Conservation (phyloP, 352 stramenopile species). For the Thraustochytrium sp. region DNA sequence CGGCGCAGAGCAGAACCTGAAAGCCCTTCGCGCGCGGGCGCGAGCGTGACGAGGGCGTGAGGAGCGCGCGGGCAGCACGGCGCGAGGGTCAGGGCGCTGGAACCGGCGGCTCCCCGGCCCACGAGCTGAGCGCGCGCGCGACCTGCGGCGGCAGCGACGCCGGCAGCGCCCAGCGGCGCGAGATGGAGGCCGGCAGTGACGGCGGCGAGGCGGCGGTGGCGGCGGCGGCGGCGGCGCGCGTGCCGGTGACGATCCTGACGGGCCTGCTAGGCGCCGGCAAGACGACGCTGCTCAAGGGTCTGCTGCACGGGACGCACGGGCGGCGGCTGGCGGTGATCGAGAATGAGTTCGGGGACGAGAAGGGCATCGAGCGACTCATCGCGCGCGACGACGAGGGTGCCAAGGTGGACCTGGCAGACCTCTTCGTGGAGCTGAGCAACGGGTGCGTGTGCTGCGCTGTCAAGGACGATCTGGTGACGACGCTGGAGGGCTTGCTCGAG, state of each 20-base stretch:
- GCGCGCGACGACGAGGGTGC: slow-evolving; percentile 6
- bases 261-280: slow-evolving; percentile 89
- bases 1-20: too few relatives aligned
- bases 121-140: too few relatives aligned
- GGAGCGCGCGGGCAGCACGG: too few relatives aligned
- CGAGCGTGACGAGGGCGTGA: too few relatives aligned
- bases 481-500: slow-evolving; percentile 42
- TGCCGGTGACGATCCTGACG: slow-evolving; percentile 83
- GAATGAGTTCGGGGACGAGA: slow-evolving; percentile 89
- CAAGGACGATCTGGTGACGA: slow-evolving; percentile 49
- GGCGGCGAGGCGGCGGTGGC: neutral
- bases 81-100: too few relatives aligned
- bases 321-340: slow-evolving; percentile 93
- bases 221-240: neutral
- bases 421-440: slow-evolving; percentile 82
- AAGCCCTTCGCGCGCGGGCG: too few relatives aligned
- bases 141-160: too few relatives aligned
- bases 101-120: too few relatives aligned
- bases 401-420: neutral
- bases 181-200: too few relatives aligned
- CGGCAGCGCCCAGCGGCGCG: too few relatives aligned
- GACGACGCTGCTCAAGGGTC: slow-evolving; percentile 95
- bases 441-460: slow-evolving; percentile 97
- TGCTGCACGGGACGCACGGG: slow-evolving; percentile 77
- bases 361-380: slow-evolving; percentile 43